Conservation (phyloP, 2,329 filamentous ascomycete genomes). For the Pseudogymnoascus sp. region DNA sequence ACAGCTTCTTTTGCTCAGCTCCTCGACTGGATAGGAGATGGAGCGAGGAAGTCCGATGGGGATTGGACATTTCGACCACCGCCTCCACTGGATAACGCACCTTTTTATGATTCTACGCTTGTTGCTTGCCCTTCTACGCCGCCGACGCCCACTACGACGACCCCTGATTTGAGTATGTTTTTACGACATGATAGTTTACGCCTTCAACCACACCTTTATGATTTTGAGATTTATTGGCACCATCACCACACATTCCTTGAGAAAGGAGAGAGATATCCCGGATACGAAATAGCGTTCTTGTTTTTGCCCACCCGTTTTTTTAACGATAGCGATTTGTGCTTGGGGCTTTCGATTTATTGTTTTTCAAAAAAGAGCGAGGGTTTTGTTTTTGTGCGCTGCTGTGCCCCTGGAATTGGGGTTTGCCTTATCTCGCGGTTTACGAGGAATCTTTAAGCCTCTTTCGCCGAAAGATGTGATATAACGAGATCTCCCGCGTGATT, state of each 20-base stretch:
- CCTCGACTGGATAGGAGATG: slow-evolving; percentile 10
- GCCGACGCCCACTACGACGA: slow-evolving; percentile 6
- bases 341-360: neutral
- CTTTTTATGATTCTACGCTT: neutral
- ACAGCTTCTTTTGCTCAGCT: slow-evolving; percentile 1
- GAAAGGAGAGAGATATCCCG: neutral
- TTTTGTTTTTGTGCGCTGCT: neutral
- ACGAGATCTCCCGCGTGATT: neutral
- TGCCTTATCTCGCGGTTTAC: neutral
- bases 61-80: slow-evolving; percentile 4
- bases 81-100: slow-evolving; percentile 5
- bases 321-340: slow-evolving; percentile 3
- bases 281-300: neutral
- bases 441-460: neutral
- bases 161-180: slow-evolving; percentile 1
- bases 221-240: slow-evolving; percentile 3
- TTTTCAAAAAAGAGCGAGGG: neutral
- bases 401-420: neutral
- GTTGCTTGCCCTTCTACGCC: slow-evolving; percentile 5
- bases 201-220: slow-evolving; percentile 1
- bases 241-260: neutral
- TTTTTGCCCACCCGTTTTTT: neutral
- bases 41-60: neutral
- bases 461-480: neutral
- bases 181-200: slow-evolving; percentile 7